Evolutionary conservation across 1,284 basidiomycete genomes (phyloP), one percentile per base, ranked within the genome.

Genomic region (Ceratobasidium sp.): DNA sequence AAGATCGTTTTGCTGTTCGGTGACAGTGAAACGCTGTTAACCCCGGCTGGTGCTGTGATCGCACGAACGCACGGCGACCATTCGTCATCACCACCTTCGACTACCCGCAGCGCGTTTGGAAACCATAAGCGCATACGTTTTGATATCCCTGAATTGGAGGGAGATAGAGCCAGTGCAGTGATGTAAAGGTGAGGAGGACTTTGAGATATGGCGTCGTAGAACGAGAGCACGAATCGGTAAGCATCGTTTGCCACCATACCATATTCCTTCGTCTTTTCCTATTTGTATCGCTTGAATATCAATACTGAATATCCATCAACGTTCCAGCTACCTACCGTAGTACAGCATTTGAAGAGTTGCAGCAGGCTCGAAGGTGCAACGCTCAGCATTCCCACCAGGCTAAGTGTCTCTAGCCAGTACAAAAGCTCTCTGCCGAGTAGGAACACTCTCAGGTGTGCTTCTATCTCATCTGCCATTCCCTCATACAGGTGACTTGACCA

Each of bases 141-240:
- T 6, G 39, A 41, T 39, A 58, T 69, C 12, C 12, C 16, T 16
- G 65, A 69, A 5, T 14, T 39, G 16, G 45, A n/a, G 9, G 65
- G 65, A 16, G 65, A 52, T 6, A 64, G 26, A 12, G 61, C 28
- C 1, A 64, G 46, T 9, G 61, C 26, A 48, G 61, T 50, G 23
- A 52, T 39, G 30, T 64, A 64, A 1, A 64, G 16, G 18, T 64
- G 61, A 4, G 61, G 43, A 1, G 61, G n/a, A n/a, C n/a, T n/a
- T n/a, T n/a, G n/a, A n/a, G n/a, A n/a, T n/a, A n/a, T n/a, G n/a
- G n/a, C n/a, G n/a, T n/a, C n/a, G n/a, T n/a, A n/a, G n/a, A n/a
- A n/a, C n/a, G n/a, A n/a, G n/a, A n/a, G n/a, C n/a, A n/a, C n/a
- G n/a, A n/a, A n/a, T n/a, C n/a, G n/a, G n/a, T n/a, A n/a, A n/a